Evolutionary conservation across 208 protist genomes (phyloP).

Genomic region (Trypanosoma boissoni): DNA sequence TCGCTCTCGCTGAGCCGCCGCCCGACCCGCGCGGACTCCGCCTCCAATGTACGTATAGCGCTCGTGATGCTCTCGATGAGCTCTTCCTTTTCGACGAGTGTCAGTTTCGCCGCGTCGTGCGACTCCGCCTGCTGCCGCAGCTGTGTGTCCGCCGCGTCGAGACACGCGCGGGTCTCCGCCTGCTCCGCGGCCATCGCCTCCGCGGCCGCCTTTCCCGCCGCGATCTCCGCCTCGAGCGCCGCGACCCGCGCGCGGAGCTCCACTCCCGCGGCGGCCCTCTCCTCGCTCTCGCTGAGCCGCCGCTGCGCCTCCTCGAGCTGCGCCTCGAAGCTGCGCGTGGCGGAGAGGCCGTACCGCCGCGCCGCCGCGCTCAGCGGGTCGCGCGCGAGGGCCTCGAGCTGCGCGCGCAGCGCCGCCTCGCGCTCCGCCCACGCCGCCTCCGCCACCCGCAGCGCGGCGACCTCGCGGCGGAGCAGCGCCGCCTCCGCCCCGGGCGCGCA

Average conservation of each 20-base stretch:
- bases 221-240: conserved; percentile 51
- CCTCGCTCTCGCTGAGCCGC: conserved; percentile 24
- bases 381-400: conserved; percentile 54
- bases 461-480: conserved; percentile 35
- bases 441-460: conserved; percentile 34
- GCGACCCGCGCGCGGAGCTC: conserved; percentile 47
- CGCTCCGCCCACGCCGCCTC: conserved; percentile 51
- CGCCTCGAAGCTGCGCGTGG: conserved; percentile 46
- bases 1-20: conserved; percentile 16
- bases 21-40: conserved; percentile 22
- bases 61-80: conserved; percentile 13
- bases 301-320: conserved; percentile 34
- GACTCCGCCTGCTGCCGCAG: conserved; percentile 21
- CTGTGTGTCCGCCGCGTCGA: conserved; percentile 15
- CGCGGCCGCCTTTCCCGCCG: conserved; percentile 40
- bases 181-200: conserved; percentile 14
- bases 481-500: too few relatives aligned
- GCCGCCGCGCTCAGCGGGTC: conserved; percentile 69
- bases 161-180: conserved; percentile 21
- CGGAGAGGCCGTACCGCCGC: conserved; percentile 67
- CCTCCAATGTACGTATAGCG: conserved; percentile 19
- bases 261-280: conserved; percentile 41
- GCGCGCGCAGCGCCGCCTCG: conserved; percentile 46
- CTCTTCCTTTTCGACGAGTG: conserved; percentile 26
- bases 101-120: conserved; percentile 15